Evolutionary conservation across 2,329 filamentous ascomycete species (phyloP).

Genomic region (Torrubiellomyces zombiae): DNA sequence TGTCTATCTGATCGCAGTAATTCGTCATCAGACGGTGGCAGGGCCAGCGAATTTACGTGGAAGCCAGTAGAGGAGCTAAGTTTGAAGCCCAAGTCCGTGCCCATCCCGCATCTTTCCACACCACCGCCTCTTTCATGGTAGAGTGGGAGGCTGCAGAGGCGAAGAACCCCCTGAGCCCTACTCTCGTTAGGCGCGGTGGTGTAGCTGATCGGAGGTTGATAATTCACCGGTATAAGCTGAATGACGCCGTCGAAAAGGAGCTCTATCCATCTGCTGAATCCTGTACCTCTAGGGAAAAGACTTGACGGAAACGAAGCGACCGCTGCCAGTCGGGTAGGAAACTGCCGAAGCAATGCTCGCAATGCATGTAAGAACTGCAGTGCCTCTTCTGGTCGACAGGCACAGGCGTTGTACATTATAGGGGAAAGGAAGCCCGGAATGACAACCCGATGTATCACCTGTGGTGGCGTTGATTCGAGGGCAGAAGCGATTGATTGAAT

Average conservation of each 20-base stretch:
- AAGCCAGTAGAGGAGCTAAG: slow-evolving; percentile 67
- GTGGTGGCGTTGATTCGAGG: slow-evolving; percentile 37
- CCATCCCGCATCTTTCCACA: slow-evolving; percentile 46
- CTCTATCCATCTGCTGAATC: slow-evolving; percentile 74
- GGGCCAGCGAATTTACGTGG: slow-evolving; percentile 71
- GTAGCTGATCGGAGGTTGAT: slow-evolving; percentile 34
- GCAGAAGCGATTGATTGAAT: too few species aligned
- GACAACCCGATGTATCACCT: slow-evolving; percentile 61
- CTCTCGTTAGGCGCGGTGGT: slow-evolving; percentile 44
- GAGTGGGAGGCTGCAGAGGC: slow-evolving; percentile 66
- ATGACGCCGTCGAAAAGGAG: slow-evolving; percentile 70
- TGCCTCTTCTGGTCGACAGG: slow-evolving; percentile 53
- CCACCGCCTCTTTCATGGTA: slow-evolving; percentile 81
- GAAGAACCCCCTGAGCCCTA: slow-evolving; percentile 68
- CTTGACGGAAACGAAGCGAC: slow-evolving; percentile 65
- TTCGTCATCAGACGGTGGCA: slow-evolving; percentile 78
- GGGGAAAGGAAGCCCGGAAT: slow-evolving; percentile 78
- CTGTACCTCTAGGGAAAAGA: slow-evolving; percentile 59
- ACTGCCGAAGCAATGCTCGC: slow-evolving; percentile 54
- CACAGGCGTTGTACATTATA: slow-evolving; percentile 57
- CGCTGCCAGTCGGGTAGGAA: slow-evolving; percentile 48
- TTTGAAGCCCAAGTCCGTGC: slow-evolving; percentile 82
- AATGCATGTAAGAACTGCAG: slow-evolving; percentile 70
- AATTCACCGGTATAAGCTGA: slow-evolving; percentile 59
- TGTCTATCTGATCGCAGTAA: too few species aligned